Conservation (phyloP, 371 early-diverging fungal species). For the Syncephalastrum racemosum region DNA sequence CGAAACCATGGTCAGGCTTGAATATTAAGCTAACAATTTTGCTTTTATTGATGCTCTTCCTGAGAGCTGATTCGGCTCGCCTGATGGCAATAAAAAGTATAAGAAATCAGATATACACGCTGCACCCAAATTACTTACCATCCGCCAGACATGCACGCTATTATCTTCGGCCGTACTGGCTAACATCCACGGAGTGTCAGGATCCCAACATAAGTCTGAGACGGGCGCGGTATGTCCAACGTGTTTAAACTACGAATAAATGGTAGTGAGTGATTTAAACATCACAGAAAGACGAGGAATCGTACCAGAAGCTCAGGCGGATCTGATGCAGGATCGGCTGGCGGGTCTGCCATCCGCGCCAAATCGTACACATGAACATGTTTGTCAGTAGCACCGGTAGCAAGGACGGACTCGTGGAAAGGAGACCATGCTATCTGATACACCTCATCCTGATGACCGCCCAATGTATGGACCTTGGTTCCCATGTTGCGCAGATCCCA, state of each 20-base stretch:
- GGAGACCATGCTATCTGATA: constrained; percentile 96
- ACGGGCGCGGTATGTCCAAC: constrained; percentile 98
- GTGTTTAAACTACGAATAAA: constrained; percentile 81
- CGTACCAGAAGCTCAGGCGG: constrained; percentile 93
- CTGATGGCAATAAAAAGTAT: no score
- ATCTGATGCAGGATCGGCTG: constrained; percentile 93
- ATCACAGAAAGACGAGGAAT: neutral
- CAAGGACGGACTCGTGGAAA: constrained; percentile 87
- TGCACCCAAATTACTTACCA: constrained; percentile 53
- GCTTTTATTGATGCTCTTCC: no score
- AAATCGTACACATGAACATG: constrained; percentile 96
- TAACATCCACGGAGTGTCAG: constrained; percentile 93
- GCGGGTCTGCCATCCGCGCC: constrained; percentile 81
- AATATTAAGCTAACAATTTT: no score
- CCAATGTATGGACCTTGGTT: constrained; percentile 75
- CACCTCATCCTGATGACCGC: constrained; percentile 89
- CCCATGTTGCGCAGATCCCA: constrained; percentile 96
- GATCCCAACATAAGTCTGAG: constrained; percentile 97
- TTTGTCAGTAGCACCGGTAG: constrained; percentile 89
- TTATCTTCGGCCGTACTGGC: constrained; percentile 95
- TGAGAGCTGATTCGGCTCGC: no score
- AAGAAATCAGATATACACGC: no score
- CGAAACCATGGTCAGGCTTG: no score
- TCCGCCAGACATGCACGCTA: constrained; percentile 97
- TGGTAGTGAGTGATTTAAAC: neutral